phyloP scores from a whole-genome alignment of 306 rosid genomes.

The Astragalus membranaceus region DNA sequence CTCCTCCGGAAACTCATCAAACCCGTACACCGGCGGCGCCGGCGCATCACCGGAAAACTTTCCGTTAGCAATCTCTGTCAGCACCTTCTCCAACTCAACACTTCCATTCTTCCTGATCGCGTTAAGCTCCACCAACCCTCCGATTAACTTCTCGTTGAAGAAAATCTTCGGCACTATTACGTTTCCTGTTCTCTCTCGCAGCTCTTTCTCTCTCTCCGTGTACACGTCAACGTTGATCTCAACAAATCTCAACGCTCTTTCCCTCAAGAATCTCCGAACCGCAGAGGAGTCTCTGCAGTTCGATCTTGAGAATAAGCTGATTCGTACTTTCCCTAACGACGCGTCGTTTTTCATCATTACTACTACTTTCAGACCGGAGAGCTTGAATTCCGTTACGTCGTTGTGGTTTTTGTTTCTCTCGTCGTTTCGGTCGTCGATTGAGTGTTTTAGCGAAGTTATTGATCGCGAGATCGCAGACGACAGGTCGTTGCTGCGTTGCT shows the following conservation, averaged over 20 bases:
- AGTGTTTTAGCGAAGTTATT: slow-evolving; percentile 39
- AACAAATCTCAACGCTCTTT: slow-evolving; percentile 51
- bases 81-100: slow-evolving; percentile 41
- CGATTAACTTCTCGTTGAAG: slow-evolving; percentile 72
- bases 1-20: slow-evolving; percentile 32
- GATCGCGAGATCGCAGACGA: slow-evolving; percentile 51
- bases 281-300: slow-evolving; percentile 81
- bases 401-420: not conserved
- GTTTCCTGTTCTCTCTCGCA: slow-evolving; percentile 50
- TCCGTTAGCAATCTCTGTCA: slow-evolving; percentile 29
- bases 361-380: slow-evolving; percentile 61
- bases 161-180: slow-evolving; percentile 72
- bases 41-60: slow-evolving; percentile 63
- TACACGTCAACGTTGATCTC: slow-evolving; percentile 89
- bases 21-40: slow-evolving; percentile 70
- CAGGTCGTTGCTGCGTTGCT: slow-evolving; percentile 43
- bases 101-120: slow-evolving; percentile 61
- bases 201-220: slow-evolving; percentile 54
- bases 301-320: slow-evolving; percentile 81
- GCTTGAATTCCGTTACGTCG: slow-evolving; percentile 48
- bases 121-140: slow-evolving; percentile 78
- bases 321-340: slow-evolving; percentile 28
- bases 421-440: not conserved
- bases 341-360: slow-evolving; percentile 31
- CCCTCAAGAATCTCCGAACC: slow-evolving; percentile 53